Evolutionary conservation across 495 filamentous ascomycete species (phyloP), one percentile per base, ranked within the genome.

Genomic region (Penicillium paxilli): DNA sequence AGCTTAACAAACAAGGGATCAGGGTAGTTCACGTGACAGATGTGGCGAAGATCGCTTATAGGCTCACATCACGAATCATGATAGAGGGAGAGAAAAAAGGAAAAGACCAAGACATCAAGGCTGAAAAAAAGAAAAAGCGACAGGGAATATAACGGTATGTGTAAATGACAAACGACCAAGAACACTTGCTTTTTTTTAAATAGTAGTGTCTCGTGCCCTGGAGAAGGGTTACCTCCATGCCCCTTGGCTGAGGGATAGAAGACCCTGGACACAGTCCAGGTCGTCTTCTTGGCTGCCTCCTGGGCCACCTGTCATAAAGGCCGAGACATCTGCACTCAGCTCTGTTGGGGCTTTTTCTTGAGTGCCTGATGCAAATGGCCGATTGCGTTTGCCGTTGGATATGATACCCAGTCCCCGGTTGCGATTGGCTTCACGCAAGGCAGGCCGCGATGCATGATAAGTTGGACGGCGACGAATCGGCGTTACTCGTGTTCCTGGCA

Each of bases 201-300:
- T 23, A 42, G 19, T n/a, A 20, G 20, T 42, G 40, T 21, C 40
- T 40, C 19, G 20, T 21, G 1, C 21, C 10, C 20, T 9, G 5
- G n/a, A 21, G 5, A 23, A 23, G 40, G 46, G 44, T 54, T 60
- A 86, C 59, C 73, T 67, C 83, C 83, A 86, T 55, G 79, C 81
- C 37, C 83, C 84, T 64, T 86, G 79, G 54, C 84, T 92, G 49
- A 96, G 72, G 22, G 85, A 88, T 44, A 96, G 65, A 48, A 96
- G 69, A 25, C 87, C 87, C 51, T 91, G 89, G 23, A 93, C 82
- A 53, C 88, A 90, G 65, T 91, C 89, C 61, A 91, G 71, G 60
- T 93, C 88, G 54, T 82, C 83, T 62, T 82, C 82, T 54, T 78
- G 81, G 58, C 79, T 87, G 5, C 83, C 83, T 30, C 81, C 80